phyloP scores from a whole-genome alignment of 148 eudicot species.

The Tetragonia tetragonoides region DNA sequence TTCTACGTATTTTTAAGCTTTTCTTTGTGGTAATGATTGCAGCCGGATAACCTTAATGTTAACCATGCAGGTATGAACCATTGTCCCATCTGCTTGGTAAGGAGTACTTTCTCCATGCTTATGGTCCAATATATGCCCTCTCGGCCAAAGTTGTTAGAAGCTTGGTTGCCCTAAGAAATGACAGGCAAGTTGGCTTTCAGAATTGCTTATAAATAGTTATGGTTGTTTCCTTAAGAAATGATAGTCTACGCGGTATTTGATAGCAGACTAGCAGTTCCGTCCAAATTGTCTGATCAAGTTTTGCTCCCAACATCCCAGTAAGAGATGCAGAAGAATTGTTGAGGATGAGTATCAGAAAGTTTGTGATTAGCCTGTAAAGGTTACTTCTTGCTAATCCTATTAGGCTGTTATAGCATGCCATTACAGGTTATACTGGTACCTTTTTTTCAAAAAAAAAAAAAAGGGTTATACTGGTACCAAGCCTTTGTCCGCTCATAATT shows the following conservation, averaged over 20 bases:
- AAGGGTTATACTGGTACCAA: too few relatives aligned
- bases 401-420: too few relatives aligned
- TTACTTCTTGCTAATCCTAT: not conserved
- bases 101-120: conserved; percentile 96
- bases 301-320: not conserved
- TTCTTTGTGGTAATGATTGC: not conserved
- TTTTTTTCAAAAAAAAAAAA: too few relatives aligned
- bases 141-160: conserved; percentile 90
- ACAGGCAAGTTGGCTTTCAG: conserved; percentile 56
- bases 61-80: conserved; percentile 84
- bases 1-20: not conserved
- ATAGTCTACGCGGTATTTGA: not conserved
- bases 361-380: not conserved
- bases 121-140: conserved; percentile 93
- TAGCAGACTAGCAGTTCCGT: not conserved
- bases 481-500: not conserved
- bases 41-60: conserved; percentile 4
- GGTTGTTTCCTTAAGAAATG: not conserved
- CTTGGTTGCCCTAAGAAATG: conserved; percentile 75
- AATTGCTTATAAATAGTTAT: not conserved
- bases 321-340: not conserved
- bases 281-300: not conserved
- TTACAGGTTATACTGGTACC: too few relatives aligned
- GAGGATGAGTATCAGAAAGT: not conserved
- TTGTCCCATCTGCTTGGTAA: conserved; percentile 70